phyloP scores from a whole-genome alignment of 1,284 basidiomycete species.

The Fistulinella staudtii region DNA sequence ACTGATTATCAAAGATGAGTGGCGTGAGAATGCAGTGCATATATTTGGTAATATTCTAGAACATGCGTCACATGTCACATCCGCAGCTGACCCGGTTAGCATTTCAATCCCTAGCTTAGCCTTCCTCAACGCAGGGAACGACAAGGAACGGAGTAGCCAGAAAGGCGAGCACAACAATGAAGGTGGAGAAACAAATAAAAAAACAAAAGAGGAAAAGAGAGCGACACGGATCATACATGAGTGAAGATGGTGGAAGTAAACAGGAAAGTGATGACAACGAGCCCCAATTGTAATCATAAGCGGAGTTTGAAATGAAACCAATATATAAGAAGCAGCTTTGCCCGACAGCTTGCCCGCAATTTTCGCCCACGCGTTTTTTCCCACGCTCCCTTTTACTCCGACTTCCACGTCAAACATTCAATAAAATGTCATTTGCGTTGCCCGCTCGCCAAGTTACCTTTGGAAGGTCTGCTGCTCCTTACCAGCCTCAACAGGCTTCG shows the following conservation, averaged over 20 bases:
- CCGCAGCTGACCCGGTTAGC: conserved; percentile 6
- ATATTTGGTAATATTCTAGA: conserved; percentile 26
- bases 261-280: conserved; percentile 13
- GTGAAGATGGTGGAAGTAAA: conserved; percentile 24
- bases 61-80: too few relatives aligned
- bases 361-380: conserved; percentile 30
- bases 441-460: conserved; percentile 75
- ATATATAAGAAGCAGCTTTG: conserved; percentile 28
- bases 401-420: conserved; percentile 18
- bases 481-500: conserved; percentile 42
- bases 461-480: conserved; percentile 53
- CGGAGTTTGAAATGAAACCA: conserved; percentile 28
- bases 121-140: too few relatives aligned
- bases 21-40: conserved; percentile 8
- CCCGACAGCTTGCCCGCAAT: conserved; percentile 9
- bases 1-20: conserved; percentile 4
- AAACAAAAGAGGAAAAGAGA: background rate
- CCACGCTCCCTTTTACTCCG: conserved; percentile 25
- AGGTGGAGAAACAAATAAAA: background rate
- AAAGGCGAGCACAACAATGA: background rate
- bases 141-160: too few relatives aligned
- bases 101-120: too few relatives aligned
- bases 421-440: conserved; percentile 63
- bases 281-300: conserved; percentile 20
- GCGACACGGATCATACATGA: conserved; percentile 12